Evolutionary conservation across 2,329 filamentous ascomycete genomes (phyloP).

Genomic region (Leptoxyphium fumago): DNA sequence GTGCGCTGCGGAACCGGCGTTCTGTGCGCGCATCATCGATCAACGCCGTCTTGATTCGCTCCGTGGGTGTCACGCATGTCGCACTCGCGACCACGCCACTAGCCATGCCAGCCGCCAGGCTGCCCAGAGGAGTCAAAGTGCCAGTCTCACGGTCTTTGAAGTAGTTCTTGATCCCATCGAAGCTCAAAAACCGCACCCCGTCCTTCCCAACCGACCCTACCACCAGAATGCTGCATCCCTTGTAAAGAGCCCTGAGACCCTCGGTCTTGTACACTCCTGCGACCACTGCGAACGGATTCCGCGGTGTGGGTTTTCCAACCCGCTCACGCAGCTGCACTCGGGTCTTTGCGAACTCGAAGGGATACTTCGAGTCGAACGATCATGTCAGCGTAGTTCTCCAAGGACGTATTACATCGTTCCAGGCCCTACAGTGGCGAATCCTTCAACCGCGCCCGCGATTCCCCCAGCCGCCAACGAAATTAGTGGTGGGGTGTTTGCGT

Average conservation of each 20-base stretch:
- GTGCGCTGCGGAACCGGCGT: conserved; percentile 34
- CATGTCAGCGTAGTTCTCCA: background rate
- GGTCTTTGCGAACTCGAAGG: conserved; percentile 55
- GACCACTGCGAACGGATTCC: conserved; percentile 46
- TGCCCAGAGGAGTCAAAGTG: conserved; percentile 39
- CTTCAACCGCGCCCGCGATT: conserved; percentile 22
- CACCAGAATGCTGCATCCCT: conserved; percentile 46
- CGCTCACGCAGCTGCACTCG: conserved; percentile 41
- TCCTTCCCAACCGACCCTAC: conserved; percentile 49
- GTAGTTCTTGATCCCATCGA: conserved; percentile 47
- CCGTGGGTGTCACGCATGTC: conserved; percentile 52
- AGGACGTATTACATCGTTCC: too few species aligned
- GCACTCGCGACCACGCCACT: conserved; percentile 47
- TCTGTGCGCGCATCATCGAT: conserved; percentile 44
- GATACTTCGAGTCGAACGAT: conserved; percentile 28
- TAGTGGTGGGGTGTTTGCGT: conserved; percentile 16
- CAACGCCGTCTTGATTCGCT: conserved; percentile 53
- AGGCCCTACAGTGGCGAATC: conserved; percentile 14
- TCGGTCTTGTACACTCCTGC: conserved; percentile 40
- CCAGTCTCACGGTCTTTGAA: conserved; percentile 43
- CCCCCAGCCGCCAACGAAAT: conserved; percentile 22
- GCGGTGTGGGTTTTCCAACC: conserved; percentile 29
- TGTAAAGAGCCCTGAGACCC: conserved; percentile 45
- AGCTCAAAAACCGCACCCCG: conserved; percentile 50
- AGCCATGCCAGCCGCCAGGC: conserved; percentile 49